Base-by-base conservation (phyloP, 495 filamentous ascomycete genomes). In the Chaetomium fimeti region DNA sequence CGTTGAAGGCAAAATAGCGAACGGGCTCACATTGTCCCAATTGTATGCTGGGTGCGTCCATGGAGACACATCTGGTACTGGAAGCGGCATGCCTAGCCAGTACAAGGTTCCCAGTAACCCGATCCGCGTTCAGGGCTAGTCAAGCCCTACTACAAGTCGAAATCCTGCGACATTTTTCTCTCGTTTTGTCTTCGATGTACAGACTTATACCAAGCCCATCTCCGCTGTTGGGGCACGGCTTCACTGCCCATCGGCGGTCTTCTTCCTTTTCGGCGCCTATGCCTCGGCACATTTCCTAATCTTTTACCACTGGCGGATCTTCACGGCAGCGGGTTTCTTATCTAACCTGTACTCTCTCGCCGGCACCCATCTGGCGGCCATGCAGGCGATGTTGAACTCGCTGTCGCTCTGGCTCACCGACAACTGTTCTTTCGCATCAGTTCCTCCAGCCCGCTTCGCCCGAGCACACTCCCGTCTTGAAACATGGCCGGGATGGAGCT, bases 1-100 rank as follows among this genome's bases (percentile, higher is more conserved):
- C 66, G 93, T 94, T 32, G 85, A 92, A 70, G 78, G 75, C 22
- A 88, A 92, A 78, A 84, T 97, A 65, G 72, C 74, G 54, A 82
- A 80, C 57, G 90, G 82, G 9, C 81, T 79, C 52, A 67, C 60
- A 15, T 73, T 84, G 15, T 72, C 77, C 1, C 69, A 74, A 38
- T 69, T 48, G 29, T 66, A 63, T 25, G 48, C 53, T 12, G 29
- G 53, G 20, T 54, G 55, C 25, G 29, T 48, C 28, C 40, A 25
- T 1, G 8, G 27, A 5, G 47, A 20, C 32, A 42, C 12, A 15
- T 61, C 58, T 1, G 24, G 55, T 32, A 18, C 45, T 36, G 64
- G 61, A 11, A 57, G 57, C 22, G 65, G 66, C 60, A 6, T 40
- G 20, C 16, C 28, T 24, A 27, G 57, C 27, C 56, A 51, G 2